These are phyloP conservation scores for Brassica napus DNA, from an alignment of 345 rosid genomes.

Conservation along the genomic window Da-Ae NC_063436.1:27399001-27399500, in stretches of 20 bases:
- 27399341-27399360: background rate
- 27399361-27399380: constrained; percentile 88
- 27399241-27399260: constrained; percentile 97
- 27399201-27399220: constrained; percentile 94
- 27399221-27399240: constrained; percentile 92
- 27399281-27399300: background rate
- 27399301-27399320: background rate
- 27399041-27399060: constrained; percentile 48
- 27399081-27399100: constrained; percentile 73
- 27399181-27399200: constrained; percentile 96
- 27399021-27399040: constrained; percentile 73
- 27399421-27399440: background rate
- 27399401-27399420: constrained; percentile 65
- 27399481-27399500: background rate
- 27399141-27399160: background rate
- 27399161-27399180: constrained; percentile 24
- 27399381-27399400: constrained; percentile 79
- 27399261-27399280: constrained; percentile 80
- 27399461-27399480: background rate
- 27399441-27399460: background rate
- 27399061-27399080: constrained; percentile 49
- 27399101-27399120: background rate
- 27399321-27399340: background rate
- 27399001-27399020: constrained; percentile 89
- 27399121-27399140: background rate